A percentile compares a stretch with the other conserved stretches of the same genome.
Evolutionary conservation across 2,329 filamentous ascomycete species (phyloP).

Genomic region (Camillea tinctor): DNA sequence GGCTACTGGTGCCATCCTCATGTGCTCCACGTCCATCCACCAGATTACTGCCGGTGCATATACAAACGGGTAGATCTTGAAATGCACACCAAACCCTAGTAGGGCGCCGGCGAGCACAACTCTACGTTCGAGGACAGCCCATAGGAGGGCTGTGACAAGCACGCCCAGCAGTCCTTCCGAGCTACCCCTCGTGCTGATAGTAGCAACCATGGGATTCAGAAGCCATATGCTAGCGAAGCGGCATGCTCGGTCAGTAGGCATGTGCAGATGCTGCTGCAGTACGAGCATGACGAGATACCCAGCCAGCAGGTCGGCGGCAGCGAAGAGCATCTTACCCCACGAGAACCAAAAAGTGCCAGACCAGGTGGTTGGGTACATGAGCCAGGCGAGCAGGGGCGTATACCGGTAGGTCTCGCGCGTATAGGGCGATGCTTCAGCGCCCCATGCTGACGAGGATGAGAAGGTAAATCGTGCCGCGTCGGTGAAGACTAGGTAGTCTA

Average conservation of each 20-base stretch:
- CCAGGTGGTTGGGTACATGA: constrained; percentile 73
- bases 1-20: constrained; percentile 23
- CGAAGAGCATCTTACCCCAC: constrained; percentile 86
- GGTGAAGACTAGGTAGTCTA: constrained; percentile 98
- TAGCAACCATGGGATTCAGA: constrained; percentile 96
- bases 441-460: constrained; percentile 63
- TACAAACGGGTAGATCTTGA: constrained; percentile 98
- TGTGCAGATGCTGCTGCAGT: constrained; percentile 40
- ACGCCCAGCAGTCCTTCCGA: constrained; percentile 88
- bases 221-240: constrained; percentile 87
- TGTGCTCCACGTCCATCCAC: constrained; percentile 67
- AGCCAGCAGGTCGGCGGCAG: constrained; percentile 76
- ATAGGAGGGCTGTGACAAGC: constrained; percentile 78
- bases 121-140: constrained; percentile 69
- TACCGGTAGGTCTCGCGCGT: constrained; percentile 93
- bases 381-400: constrained; percentile 89
- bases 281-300: constrained; percentile 59
- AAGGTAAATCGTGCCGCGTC: constrained; percentile 75
- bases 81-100: constrained; percentile 83
- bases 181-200: constrained; percentile 92
- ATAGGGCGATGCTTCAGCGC: constrained; percentile 65
- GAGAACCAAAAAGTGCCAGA: constrained; percentile 60
- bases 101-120: constrained; percentile 68
- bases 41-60: constrained; percentile 80
- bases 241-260: constrained; percentile 57